These are phyloP conservation scores for Fusarium guadeloupense DNA, from an alignment of 2,329 filamentous ascomycete species.

Conservation along the genomic window DNA sequence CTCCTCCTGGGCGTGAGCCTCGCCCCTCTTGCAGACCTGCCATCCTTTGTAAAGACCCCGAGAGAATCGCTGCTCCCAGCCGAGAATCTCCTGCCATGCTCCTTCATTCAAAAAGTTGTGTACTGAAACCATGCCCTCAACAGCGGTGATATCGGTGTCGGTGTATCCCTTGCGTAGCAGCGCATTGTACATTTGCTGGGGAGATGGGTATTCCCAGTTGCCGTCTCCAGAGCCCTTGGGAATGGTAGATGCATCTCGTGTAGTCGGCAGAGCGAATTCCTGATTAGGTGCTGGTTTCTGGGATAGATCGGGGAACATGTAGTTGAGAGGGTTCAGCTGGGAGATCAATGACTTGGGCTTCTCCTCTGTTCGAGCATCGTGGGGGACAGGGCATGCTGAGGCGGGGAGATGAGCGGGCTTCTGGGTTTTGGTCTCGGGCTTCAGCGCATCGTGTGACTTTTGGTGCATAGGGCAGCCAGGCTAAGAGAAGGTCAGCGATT, in stretches of 20 bases:
- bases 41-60: constrained; percentile 77
- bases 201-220: constrained; percentile 97
- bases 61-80: constrained; percentile 89
- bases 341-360: constrained; percentile 60
- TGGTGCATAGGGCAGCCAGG: constrained; percentile 67
- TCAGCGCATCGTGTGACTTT: constrained; percentile 60
- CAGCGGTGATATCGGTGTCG: constrained; percentile 90
- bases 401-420: constrained; percentile 36
- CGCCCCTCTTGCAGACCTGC: constrained; percentile 77
- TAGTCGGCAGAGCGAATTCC: constrained; percentile 76
- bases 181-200: constrained; percentile 99
- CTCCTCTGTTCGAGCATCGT: constrained; percentile 47
- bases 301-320: constrained; percentile 90
- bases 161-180: constrained; percentile 95
- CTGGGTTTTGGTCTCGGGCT: constrained; percentile 41
- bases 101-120: constrained; percentile 99
- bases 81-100: constrained; percentile 93
- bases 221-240: constrained; percentile 81
- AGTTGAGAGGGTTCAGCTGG: constrained; percentile 79
- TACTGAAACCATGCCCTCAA: constrained; percentile 96
- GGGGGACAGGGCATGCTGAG: constrained; percentile 56
- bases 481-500: constrained; percentile 48
- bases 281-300: constrained; percentile 81
- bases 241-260: constrained; percentile 87
- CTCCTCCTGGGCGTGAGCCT: constrained; percentile 64